phyloP scores from a whole-genome alignment of 2,329 filamentous ascomycete genomes.

The Sarocladium strictum region DNA sequence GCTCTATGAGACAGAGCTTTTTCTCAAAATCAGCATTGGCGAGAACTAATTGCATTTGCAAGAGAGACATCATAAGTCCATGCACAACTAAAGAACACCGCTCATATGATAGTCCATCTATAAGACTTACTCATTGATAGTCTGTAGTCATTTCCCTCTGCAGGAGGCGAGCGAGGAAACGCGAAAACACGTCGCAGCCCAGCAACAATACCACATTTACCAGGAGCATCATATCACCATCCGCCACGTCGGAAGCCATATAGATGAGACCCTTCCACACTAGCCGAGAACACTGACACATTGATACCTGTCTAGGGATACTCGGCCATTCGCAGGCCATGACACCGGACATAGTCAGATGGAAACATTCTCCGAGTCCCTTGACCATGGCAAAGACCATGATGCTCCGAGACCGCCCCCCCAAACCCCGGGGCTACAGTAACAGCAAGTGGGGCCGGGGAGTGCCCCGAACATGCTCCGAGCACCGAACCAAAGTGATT shows the following conservation, averaged over 20 bases:
- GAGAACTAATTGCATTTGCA: too few relatives aligned
- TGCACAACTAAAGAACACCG: too few relatives aligned
- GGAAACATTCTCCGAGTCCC: neutral
- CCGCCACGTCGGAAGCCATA: neutral
- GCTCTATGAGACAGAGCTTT: too few relatives aligned
- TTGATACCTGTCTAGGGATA: neutral
- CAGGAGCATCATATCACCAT: neutral
- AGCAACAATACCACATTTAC: too few relatives aligned
- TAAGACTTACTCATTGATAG: too few relatives aligned
- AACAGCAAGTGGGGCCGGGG: neutral
- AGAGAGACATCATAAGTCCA: too few relatives aligned
- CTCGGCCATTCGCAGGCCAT: neutral
- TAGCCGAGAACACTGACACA: neutral
- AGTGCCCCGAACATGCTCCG: neutral
- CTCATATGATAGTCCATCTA: too few relatives aligned
- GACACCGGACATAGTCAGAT: neutral
- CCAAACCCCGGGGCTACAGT: neutral
- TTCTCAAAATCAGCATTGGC: too few relatives aligned
- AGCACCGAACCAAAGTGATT: neutral
- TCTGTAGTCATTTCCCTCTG: too few relatives aligned
- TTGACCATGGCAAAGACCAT: neutral
- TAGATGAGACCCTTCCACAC: neutral
- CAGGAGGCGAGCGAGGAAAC: too few relatives aligned
- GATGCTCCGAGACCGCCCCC: neutral
- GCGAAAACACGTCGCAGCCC: too few relatives aligned